Base-by-base conservation (phyloP, 805 yeast species). In the Yarrowia alimentaria region DNA sequence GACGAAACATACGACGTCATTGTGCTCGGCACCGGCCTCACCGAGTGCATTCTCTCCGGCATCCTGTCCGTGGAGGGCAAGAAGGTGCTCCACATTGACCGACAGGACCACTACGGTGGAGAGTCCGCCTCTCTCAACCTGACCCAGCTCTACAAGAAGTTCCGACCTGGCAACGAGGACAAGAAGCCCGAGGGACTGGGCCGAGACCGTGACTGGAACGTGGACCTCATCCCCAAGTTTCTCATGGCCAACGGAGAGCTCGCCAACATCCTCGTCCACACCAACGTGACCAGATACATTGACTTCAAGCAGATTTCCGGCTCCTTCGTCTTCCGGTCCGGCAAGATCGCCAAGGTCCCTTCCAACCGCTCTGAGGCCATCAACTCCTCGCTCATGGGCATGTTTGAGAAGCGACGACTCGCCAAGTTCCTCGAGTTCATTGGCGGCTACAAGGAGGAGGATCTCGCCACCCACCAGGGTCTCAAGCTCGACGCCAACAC, bases 261-360 rank as follows among this genome's bases (percentile, higher is more conserved):
- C 67, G 93, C 97, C 57, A 91, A 91, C 66, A 93, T 93, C 59
- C 77, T 93, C 59, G 89, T 87, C 26, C 96, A 91, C 67, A 93
- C 99, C 18, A 91, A 91, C 61, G 99, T 93, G 53, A 91, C 98
- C 20, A 76, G 96, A 58, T 91, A 91, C 68, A 82, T 93, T 62
- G 98, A 93, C 66, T 93, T 93, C 73, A 91, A 91, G 69, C 97
- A 89, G 70, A 85, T 93, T 54, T 80, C 89, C n/a, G 98, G 98
- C 6, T 85, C 95, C 19, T 93, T 84, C 65, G 99, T 93, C 30
- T 90, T 86, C 71, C 79, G 94, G 53, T 82, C 79, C 56, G 96
- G 96, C 29, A 78, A 84, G 57, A 86, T 91, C 59, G 93, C 96
- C 55, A 93, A 93, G 68, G 98, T 93, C 18, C 99, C 99, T 7